phyloP scores from a whole-genome alignment of 371 early-diverging fungal genomes.

The Mucor irregularis region DNA sequence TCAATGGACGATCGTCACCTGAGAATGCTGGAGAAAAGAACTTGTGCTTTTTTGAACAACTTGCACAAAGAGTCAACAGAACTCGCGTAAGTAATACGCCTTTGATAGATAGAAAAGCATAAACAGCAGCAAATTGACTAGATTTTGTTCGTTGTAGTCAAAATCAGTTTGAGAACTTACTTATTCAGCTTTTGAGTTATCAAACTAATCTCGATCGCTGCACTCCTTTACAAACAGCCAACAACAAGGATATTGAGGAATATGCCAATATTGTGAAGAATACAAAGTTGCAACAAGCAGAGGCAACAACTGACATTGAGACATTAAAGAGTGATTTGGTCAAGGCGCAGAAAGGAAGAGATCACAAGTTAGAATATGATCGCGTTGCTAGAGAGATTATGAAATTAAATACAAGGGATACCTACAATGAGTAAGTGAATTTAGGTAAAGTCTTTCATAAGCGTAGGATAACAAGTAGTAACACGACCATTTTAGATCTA shows the following conservation, averaged over 20 bases:
- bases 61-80: conserved; percentile 34
- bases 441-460: no score
- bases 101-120: not conserved
- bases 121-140: not conserved
- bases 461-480: no score
- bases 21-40: conserved; percentile 36
- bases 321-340: conserved; percentile 45
- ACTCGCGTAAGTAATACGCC: conserved; percentile 31
- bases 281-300: conserved; percentile 32
- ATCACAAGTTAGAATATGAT: conserved; percentile 61
- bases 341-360: conserved; percentile 45
- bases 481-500: conserved; percentile 25
- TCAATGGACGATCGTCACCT: conserved; percentile 46
- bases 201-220: conserved; percentile 40
- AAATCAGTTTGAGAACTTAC: conserved; percentile 30
- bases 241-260: conserved; percentile 43
- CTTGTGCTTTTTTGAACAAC: conserved; percentile 24
- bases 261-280: conserved; percentile 39
- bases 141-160: conserved; percentile 24
- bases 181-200: conserved; percentile 37
- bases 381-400: conserved; percentile 54
- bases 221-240: conserved; percentile 47
- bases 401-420: conserved; percentile 44
- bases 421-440: conserved; percentile 53
- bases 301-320: conserved; percentile 39